Conservation (phyloP, 768 basidiomycete genomes). For the Leccinum sublutescens region DNA sequence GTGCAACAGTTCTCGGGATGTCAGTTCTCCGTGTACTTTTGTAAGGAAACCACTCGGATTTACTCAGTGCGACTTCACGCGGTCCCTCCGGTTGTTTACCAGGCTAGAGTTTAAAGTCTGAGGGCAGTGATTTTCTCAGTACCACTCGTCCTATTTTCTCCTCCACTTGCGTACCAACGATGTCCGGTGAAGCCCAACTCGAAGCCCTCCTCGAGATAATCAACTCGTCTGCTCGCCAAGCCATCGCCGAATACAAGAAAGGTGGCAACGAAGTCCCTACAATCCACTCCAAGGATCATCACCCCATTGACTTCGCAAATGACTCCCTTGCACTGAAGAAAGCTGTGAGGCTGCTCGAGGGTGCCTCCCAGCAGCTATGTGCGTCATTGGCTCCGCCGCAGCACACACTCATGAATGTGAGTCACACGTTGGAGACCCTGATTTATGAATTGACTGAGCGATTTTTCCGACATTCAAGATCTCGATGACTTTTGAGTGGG, state of each 20-base stretch:
- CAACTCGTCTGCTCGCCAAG: constrained; percentile 26
- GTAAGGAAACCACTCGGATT: not conserved
- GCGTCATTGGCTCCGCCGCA: constrained; percentile 29
- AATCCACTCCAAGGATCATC: constrained; percentile 20
- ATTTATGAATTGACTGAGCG: not conserved
- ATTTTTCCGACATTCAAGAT: constrained; percentile 2
- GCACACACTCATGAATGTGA: constrained; percentile 27
- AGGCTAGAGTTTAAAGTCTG: constrained; percentile 6
- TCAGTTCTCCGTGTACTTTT: not conserved
- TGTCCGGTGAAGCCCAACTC: constrained; percentile 30
- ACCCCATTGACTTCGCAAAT: constrained; percentile 22
- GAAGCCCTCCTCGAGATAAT: constrained; percentile 32
- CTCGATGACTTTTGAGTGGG: constrained; percentile 26
- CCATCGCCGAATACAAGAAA: constrained; percentile 28
- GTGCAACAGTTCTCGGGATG: not conserved
- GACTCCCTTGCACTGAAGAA: constrained; percentile 25
- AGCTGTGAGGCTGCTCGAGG: constrained; percentile 27
- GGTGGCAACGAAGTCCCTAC: constrained; percentile 23
- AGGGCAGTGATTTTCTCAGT: not conserved
- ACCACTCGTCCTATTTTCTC: not conserved
- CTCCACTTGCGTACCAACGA: not conserved
- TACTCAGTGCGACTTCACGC: not conserved
- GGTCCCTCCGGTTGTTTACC: not conserved
- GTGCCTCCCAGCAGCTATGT: constrained; percentile 28
- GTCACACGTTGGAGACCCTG: not conserved